Evolutionary conservation across 768 basidiomycete species (phyloP).

Genomic region (Russula vinacea): DNA sequence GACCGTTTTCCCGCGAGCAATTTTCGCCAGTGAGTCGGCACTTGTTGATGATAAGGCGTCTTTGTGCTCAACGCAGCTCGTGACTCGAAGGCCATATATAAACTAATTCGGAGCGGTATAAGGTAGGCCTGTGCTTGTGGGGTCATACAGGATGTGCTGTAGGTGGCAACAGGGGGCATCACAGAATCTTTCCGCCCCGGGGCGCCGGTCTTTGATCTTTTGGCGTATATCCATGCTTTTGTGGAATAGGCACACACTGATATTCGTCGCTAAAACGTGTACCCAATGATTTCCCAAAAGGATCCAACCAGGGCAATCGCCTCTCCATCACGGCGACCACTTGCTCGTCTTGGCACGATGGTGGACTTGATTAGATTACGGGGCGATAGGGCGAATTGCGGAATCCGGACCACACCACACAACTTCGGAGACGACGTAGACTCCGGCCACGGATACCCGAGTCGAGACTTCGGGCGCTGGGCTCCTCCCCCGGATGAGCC

Average conservation of each 20-base stretch:
- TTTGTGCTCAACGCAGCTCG: constrained; percentile 2
- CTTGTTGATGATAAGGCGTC: constrained; percentile 2
- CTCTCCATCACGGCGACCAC: constrained; percentile 17
- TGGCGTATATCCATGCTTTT: background rate
- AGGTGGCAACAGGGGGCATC: background rate
- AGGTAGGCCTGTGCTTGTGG: background rate
- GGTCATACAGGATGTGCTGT: background rate
- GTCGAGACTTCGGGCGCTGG: background rate
- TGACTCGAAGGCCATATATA: background rate
- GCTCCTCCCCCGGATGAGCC: background rate
- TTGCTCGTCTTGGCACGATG: constrained; percentile 20
- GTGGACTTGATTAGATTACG: constrained; percentile 18
- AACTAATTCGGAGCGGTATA: background rate
- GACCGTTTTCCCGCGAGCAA: background rate
- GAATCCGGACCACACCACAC: background rate
- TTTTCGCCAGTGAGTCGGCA: constrained; percentile 4
- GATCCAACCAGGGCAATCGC: constrained; percentile 21
- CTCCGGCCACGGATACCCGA: background rate
- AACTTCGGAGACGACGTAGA: background rate
- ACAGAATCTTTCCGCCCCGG: constrained; percentile 5
- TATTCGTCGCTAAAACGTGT: constrained; percentile 20
- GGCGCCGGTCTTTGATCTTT: constrained; percentile 15
- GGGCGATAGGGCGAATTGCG: constrained; percentile 9
- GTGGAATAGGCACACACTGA: constrained; percentile 8
- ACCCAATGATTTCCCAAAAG: constrained; percentile 10